Evolutionary conservation across 257 asterid species (phyloP), one percentile per base, ranked within the genome.

Genomic region (Ilex aquifolium): DNA sequence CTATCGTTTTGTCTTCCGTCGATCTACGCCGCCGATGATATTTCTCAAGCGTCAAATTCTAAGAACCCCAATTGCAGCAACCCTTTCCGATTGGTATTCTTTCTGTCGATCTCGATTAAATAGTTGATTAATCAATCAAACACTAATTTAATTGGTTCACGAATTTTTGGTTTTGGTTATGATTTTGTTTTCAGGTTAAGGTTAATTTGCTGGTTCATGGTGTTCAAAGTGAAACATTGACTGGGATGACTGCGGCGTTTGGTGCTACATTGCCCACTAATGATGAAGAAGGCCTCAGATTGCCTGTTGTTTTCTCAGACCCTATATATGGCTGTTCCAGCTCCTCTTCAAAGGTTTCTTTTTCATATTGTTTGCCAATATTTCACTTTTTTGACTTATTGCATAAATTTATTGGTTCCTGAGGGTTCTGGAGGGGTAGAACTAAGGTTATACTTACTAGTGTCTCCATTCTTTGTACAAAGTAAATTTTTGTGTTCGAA

Each of bases 181-280:
- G 59, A 6, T 39, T 51, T 32, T n/a, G 3, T 29, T 21, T 62
- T 40, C 83, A 89, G 97, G 92, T 81, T 68, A 85, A 83, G 82
- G 86, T 87, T 66, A 76, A 78, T 71, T 69, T 73, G 56, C 82
- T 88, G 95, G 79, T 76, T 44, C 72, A 83, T 82, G 94, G 86
- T 42, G 76, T 56, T 56, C 91, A 80, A 65, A 77, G 77, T 71
- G 82, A 85, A 44, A 15, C 82, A 17, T 65, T 89, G 46, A 85
- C 63, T 68, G 99, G 94, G 48, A 55, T 78, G 62, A 77, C 77
- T 74, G 97, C 95, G 7, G 83, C 90, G 64, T 93, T 90, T 77
- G 96, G 99, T 66, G 74, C 95, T 50, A 50, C 68, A 60, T 71
- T 93, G 62, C 93, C 99, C 62, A 68, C 82, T 49, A 61, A 76